Percentiles rank a stretch among this genome's conserved stretches.
Conservation (phyloP, 495 filamentous ascomycete genomes). For the Pyrenopolyporus hunteri region DNA sequence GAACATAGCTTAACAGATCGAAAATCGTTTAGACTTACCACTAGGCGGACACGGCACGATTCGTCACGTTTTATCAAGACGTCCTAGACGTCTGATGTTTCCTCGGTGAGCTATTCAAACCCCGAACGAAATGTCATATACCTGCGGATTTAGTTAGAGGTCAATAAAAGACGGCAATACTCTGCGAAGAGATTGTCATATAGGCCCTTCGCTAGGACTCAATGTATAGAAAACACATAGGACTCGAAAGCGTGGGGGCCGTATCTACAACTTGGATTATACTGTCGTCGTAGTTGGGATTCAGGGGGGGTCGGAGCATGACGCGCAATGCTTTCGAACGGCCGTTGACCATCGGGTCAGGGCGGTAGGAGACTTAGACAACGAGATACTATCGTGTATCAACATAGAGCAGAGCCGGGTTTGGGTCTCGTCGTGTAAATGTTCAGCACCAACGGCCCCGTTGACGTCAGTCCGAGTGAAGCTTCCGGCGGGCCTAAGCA, state of each 20-base stretch:
- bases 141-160: not conserved
- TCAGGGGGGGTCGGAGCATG: too few relatives aligned
- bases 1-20: too few relatives aligned
- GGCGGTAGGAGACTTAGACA: too few relatives aligned
- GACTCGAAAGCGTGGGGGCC: constrained; percentile 16
- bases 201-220: not conserved
- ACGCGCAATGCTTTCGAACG: too few relatives aligned
- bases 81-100: not conserved
- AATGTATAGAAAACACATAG: not conserved
- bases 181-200: not conserved
- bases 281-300: too few relatives aligned
- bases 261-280: not conserved
- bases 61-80: not conserved
- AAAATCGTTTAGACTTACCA: too few relatives aligned
- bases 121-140: not conserved
- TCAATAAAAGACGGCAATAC: not conserved
- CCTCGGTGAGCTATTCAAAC: not conserved
- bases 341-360: too few relatives aligned
- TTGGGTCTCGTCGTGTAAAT: not conserved
- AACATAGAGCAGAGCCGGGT: not conserved
- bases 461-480: not conserved
- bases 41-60: not conserved
- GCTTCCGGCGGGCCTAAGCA: not conserved
- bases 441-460: not conserved
- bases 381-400: not conserved